These are phyloP conservation scores for Vigna radiata DNA, from an alignment of 306 rosid species.

Conservation along the genomic window DNA sequence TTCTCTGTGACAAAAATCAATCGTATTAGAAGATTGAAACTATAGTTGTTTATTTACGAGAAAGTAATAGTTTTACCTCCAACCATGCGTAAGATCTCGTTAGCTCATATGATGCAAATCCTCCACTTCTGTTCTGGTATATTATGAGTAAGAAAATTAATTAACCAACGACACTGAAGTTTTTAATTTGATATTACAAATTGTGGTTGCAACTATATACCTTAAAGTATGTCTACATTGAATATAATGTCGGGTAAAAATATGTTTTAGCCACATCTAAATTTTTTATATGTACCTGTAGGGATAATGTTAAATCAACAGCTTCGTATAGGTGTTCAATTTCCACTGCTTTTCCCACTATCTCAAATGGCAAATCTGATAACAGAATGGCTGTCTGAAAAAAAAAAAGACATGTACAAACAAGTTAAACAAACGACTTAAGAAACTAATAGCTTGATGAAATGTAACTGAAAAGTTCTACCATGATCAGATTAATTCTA, in stretches of 20 bases:
- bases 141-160: not conserved
- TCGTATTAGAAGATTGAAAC: slow-evolving; percentile 28
- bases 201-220: no score
- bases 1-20: slow-evolving; percentile 53
- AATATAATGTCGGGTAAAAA: no score
- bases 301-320: slow-evolving; percentile 62
- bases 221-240: no score
- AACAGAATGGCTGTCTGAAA: slow-evolving; percentile 64
- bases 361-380: slow-evolving; percentile 61
- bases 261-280: no score
- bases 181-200: no score
- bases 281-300: slow-evolving; percentile 56
- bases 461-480: not conserved
- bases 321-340: slow-evolving; percentile 56
- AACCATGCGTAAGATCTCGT: slow-evolving; percentile 81
- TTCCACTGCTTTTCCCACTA: slow-evolving; percentile 58
- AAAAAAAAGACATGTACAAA: not conserved
- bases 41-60: not conserved
- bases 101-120: slow-evolving; percentile 85
- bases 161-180: no score
- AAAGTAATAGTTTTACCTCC: slow-evolving; percentile 54
- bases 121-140: slow-evolving; percentile 71
- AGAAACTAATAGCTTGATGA: not conserved
- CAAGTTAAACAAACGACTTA: not conserved
- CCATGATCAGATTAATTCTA: not conserved